These are phyloP conservation scores for Blastocrithidia nonstop DNA, from an alignment of 208 protist species.

Conservation along the genomic window DNA sequence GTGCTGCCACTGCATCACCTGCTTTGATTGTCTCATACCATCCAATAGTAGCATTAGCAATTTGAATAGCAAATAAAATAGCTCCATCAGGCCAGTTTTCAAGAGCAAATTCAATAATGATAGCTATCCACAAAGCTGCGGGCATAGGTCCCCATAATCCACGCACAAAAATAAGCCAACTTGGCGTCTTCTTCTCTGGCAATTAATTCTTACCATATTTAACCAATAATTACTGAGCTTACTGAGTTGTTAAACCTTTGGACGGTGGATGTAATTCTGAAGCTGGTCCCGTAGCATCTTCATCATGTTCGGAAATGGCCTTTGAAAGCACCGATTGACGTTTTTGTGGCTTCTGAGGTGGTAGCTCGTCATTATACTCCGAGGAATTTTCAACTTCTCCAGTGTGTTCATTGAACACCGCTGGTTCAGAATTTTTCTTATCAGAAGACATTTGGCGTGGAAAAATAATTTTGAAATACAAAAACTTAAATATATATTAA, in stretches of 20 bases:
- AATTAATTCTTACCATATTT: constrained; percentile 65
- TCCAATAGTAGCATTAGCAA: constrained; percentile 67
- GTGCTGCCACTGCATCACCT: constrained; percentile 83
- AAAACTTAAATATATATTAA: neutral
- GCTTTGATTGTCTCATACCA: constrained; percentile 90
- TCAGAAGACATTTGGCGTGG: too few relatives aligned
- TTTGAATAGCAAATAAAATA: constrained; percentile 73
- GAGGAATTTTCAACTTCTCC: neutral
- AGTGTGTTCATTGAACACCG: too few relatives aligned
- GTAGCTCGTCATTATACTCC: constrained; percentile 13
- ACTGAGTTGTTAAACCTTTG: constrained; percentile 41
- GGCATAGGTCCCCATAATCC: constrained; percentile 80
- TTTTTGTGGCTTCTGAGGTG: constrained; percentile 33
- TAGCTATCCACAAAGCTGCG: constrained; percentile 77
- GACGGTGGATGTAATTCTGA: constrained; percentile 25
- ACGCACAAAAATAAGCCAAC: constrained; percentile 64
- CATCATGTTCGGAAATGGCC: constrained; percentile 51
- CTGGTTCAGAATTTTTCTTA: too few relatives aligned
- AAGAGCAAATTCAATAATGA: constrained; percentile 79
- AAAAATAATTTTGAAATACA: too few relatives aligned
- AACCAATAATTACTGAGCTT: constrained; percentile 46
- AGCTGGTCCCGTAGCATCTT: constrained; percentile 9
- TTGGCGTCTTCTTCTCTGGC: constrained; percentile 54
- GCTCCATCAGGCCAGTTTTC: constrained; percentile 75
- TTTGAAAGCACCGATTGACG: constrained; percentile 63